Conservation (phyloP, 23 red algal species). For the Agarophyton chilense region DNA sequence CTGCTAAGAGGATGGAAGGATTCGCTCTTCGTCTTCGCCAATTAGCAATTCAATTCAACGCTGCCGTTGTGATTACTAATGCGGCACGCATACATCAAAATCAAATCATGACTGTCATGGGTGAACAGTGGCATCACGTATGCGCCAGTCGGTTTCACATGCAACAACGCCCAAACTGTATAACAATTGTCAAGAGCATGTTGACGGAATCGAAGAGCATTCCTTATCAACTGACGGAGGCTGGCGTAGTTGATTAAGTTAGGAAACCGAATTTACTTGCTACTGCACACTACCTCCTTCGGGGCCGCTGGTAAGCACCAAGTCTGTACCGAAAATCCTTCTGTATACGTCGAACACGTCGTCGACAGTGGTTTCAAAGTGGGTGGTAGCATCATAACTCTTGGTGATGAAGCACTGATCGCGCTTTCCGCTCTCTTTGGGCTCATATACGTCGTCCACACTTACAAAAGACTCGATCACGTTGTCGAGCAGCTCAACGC, state of each 20-base stretch:
- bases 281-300: conserved; percentile 44
- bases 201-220: conserved; percentile 3
- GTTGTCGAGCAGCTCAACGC: conserved; percentile 80
- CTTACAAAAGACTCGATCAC: conserved; percentile 84
- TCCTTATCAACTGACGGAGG: conserved; percentile 23
- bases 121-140: conserved; percentile 57
- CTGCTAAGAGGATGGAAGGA: conserved; percentile 49
- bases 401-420: conserved; percentile 82
- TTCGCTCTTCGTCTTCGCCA: conserved; percentile 27
- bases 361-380: conserved; percentile 94
- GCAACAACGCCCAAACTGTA: not conserved
- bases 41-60: not conserved
- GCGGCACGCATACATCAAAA: not conserved
- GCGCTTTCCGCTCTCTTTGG: conserved; percentile 51
- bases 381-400: conserved; percentile 97
- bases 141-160: conserved; percentile 41
- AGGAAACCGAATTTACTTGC: conserved; percentile 34
- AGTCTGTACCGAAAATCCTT: conserved; percentile 78
- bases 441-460: conserved; percentile 94
- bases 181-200: conserved; percentile 12
- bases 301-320: conserved; percentile 56
- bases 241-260: conserved; percentile 35
- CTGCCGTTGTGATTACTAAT: conserved; percentile 40
- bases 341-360: conserved; percentile 95
- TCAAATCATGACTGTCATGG: conserved; percentile 25